Base-by-base conservation (phyloP, 169 alveolate genomes). In the Plasmodium vivax region DNA sequence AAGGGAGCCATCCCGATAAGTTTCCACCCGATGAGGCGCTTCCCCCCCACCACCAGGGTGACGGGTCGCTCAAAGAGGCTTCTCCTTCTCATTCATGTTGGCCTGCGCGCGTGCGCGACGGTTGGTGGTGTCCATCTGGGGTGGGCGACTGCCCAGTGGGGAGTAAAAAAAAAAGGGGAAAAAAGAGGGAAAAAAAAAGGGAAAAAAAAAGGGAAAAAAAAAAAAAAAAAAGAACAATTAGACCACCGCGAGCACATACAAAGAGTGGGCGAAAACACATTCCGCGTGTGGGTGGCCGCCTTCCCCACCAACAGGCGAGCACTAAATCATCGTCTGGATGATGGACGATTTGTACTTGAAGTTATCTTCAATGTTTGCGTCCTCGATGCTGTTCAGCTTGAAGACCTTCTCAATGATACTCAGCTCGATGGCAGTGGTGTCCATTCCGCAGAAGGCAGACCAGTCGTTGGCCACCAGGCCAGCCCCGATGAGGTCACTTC, bases 371-470 rank as follows among this genome's bases (percentile, higher is more conserved):
- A 90, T 81, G 51, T 90, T 82, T 1, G 85, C 77, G 36, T 90
- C 94, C 19, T 58, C 75, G 32, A 97, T 96, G 36, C 96, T 94
- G 54, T 98, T 98, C 27, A 98, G 97, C 95, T 98, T 98, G 96
- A 98, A 99, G 16, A 98, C 98, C 47, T 98, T 98, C 95, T 99
- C 99, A 83, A 99, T 96, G 16, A 98, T 98, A 43, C 99, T 98
- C 62, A 99, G 95, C 97, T 99, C 99, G 10, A 99, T 98, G 23
- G 99, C 98, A 27, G 99, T 99, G n/a, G 99, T 99, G 83, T 99
- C 99, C 97, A 98, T 98, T 45, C 99, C 99, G 92, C 99, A 98
- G 95, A 99, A 99, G 10, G 99, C 99, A 8, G 99, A 98, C 99
- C 99, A 98, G 95, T 99, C 99, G 96, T 99, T 99, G 19, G 98